Conservation (phyloP, 345 rosid genomes). For the Eutrema yunnanense region DNA sequence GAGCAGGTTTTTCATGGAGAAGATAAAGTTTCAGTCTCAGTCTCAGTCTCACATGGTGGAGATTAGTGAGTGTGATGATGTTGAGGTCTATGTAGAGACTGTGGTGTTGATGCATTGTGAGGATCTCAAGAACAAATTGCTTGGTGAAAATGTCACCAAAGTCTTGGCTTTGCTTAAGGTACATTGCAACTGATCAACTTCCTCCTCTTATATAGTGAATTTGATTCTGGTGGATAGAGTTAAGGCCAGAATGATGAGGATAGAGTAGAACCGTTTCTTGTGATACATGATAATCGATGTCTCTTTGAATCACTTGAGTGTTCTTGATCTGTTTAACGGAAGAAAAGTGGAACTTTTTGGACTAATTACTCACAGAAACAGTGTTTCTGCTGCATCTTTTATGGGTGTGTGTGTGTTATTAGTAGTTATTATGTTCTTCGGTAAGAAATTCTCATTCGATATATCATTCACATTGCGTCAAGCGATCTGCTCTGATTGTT, state of each 20-base stretch:
- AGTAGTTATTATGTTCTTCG: neutral
- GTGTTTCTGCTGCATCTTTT: too few relatives aligned
- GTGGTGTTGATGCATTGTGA: slow-evolving; percentile 69
- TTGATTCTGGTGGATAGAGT: neutral
- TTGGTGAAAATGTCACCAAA: slow-evolving; percentile 53
- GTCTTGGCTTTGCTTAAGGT: slow-evolving; percentile 78
- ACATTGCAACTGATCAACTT: neutral
- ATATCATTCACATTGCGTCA: neutral
- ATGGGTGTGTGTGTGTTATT: neutral
- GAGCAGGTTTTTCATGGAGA: slow-evolving; percentile 61
- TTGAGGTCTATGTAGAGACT: slow-evolving; percentile 67
- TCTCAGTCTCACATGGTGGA: slow-evolving; percentile 60
- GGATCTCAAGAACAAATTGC: slow-evolving; percentile 54
- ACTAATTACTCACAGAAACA: neutral
- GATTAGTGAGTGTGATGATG: slow-evolving; percentile 77
- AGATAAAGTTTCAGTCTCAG: slow-evolving; percentile 25
- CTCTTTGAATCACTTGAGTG: neutral
- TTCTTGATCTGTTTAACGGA: neutral
- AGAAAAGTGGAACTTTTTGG: neutral
- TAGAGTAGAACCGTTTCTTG: neutral
- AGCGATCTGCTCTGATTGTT: neutral
- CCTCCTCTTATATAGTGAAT: neutral
- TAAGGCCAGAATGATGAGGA: neutral
- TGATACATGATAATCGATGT: neutral
- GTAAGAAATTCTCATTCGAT: neutral